These are phyloP conservation scores for Hirschfeldia incana DNA, from an alignment of 345 rosid species.

Conservation along the genomic window DNA sequence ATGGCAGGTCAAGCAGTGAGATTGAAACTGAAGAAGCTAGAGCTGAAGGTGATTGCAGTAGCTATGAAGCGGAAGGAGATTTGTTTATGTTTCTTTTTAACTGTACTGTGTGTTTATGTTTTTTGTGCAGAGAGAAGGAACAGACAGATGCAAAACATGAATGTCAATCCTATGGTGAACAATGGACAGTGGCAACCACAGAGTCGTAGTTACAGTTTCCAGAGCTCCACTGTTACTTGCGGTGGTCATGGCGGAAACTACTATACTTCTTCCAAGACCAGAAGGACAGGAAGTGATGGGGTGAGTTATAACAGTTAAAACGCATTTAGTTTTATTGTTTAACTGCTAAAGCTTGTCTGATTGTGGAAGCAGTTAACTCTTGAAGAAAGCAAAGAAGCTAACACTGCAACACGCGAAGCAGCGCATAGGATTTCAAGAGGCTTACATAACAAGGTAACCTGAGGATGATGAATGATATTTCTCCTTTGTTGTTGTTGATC, in stretches of 20 bases:
- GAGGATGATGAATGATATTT: neutral
- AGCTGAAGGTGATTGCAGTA: slow-evolving; percentile 43
- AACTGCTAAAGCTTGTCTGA: neutral
- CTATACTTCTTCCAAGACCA: slow-evolving; percentile 69
- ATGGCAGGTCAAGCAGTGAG: slow-evolving; percentile 53
- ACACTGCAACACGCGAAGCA: slow-evolving; percentile 67
- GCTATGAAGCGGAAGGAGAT: neutral
- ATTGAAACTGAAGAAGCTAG: slow-evolving; percentile 47
- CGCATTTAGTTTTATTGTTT: neutral
- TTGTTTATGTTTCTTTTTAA: neutral
- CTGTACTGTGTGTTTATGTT: slow-evolving; percentile 5
- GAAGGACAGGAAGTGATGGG: slow-evolving; percentile 90
- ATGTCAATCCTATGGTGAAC: slow-evolving; percentile 21
- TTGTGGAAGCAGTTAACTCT: slow-evolving; percentile 51
- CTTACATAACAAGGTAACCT: slow-evolving; percentile 61
- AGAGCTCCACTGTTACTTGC: slow-evolving; percentile 71
- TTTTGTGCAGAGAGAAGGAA: slow-evolving; percentile 20
- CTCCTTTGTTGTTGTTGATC: neutral
- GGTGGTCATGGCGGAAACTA: slow-evolving; percentile 79
- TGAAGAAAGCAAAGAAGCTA: slow-evolving; percentile 90
- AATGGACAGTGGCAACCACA: slow-evolving; percentile 52
- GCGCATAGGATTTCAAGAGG: slow-evolving; percentile 70
- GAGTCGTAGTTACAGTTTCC: slow-evolving; percentile 50
- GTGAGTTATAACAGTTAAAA: slow-evolving; percentile 38
- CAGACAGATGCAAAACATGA: slow-evolving; percentile 46